These are phyloP conservation scores for Fraxinus excelsior DNA, from an alignment of 257 asterid species.

Conservation along the genomic window DNA sequence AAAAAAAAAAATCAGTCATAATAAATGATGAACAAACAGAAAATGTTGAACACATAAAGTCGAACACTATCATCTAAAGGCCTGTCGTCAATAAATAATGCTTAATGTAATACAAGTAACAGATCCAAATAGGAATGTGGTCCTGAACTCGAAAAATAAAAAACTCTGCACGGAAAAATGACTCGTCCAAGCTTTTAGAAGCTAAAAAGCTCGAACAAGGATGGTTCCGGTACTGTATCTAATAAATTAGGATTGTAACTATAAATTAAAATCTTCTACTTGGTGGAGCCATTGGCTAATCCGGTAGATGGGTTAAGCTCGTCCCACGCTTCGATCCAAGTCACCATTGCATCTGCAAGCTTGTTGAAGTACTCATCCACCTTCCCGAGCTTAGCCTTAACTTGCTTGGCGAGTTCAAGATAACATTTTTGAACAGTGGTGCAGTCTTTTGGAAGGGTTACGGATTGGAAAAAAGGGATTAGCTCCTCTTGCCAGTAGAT, in stretches of 20 bases:
- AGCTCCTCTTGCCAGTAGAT: conserved; percentile 57
- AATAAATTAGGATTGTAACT: conserved; percentile 1
- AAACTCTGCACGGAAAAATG: conserved; percentile 3
- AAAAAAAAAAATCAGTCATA: too few species aligned
- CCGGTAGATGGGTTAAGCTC: conserved; percentile 39
- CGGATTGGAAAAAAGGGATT: conserved; percentile 51
- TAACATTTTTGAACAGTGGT: conserved; percentile 53
- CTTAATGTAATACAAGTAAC: background rate
- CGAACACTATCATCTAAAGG: background rate
- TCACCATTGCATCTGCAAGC: conserved; percentile 50
- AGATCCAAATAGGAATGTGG: background rate
- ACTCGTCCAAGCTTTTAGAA: background rate
- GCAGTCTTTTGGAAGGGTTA: conserved; percentile 45
- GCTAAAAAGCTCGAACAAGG: conserved; percentile 13
- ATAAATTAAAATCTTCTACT: conserved; percentile 17
- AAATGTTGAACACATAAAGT: background rate
- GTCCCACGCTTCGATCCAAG: conserved; percentile 55
- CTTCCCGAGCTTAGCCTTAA: conserved; percentile 47
- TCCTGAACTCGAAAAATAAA: background rate
- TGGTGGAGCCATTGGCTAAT: conserved; percentile 25
- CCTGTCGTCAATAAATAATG: background rate
- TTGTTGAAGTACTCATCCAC: conserved; percentile 49
- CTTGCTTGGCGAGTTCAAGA: conserved; percentile 47
- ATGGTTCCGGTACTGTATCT: background rate
- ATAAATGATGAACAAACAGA: too few species aligned